phyloP scores from a whole-genome alignment of 2,329 filamentous ascomycete species.

The Cadophora luteo-olivacea region DNA sequence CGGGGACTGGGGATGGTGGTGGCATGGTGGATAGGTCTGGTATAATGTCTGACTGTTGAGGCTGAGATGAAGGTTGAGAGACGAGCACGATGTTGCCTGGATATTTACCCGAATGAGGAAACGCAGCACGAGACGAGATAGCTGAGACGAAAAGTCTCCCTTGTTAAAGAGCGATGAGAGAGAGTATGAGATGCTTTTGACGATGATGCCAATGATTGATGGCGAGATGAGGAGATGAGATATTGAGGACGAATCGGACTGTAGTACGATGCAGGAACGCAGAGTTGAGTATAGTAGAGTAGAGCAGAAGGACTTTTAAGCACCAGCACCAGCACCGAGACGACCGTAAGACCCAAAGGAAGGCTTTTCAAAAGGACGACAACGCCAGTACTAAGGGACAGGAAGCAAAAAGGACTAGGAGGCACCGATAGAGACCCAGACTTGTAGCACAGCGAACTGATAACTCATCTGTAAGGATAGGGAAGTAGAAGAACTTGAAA shows the following conservation, averaged over 20 bases:
- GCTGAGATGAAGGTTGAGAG: not conserved
- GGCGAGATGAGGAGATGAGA: too few relatives aligned
- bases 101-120: not conserved
- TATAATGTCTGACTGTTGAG: not conserved
- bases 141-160: not conserved
- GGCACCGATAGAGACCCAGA: not conserved
- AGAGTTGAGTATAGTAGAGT: not conserved
- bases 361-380: not conserved
- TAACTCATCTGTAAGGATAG: not conserved
- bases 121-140: slow-evolving; percentile 4
- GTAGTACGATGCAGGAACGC: not conserved
- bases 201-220: too few relatives aligned
- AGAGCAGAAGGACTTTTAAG: slow-evolving; percentile 9
- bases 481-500: not conserved
- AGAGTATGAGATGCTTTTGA: not conserved
- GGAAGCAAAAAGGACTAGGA: slow-evolving; percentile 10
- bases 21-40: slow-evolving; percentile 21
- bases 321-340: not conserved
- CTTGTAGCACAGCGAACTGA: slow-evolving; percentile 3
- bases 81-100: not conserved
- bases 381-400: slow-evolving; percentile 8
- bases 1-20: slow-evolving; percentile 23
- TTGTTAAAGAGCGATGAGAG: too few relatives aligned
- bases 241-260: not conserved
- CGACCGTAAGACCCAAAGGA: not conserved